Evolutionary conservation across 1,284 basidiomycete species (phyloP).

Genomic region (Anthracocystis walkeri): DNA sequence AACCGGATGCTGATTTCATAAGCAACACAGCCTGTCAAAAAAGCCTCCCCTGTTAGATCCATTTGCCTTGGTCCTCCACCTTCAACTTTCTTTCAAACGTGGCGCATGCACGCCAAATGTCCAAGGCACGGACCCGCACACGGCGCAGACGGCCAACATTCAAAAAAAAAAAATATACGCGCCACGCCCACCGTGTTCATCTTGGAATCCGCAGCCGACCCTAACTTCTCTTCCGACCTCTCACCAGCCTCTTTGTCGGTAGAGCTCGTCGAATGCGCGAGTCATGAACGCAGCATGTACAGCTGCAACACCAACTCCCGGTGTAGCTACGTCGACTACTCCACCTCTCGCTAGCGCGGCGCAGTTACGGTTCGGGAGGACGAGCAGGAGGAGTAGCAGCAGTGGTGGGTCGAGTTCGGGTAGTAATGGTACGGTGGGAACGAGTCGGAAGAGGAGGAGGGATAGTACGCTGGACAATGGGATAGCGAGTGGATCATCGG

Average conservation of each 20-base stretch:
- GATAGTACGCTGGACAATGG: slow-evolving; percentile 33
- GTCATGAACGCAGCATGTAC: slow-evolving; percentile 14
- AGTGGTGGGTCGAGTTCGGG: slow-evolving; percentile 10
- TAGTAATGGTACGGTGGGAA: not conserved
- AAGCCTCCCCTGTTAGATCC: no score
- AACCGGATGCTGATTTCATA: no score
- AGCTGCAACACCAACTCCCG: not conserved
- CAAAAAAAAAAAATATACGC: no score
- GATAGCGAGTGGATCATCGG: slow-evolving; percentile 25
- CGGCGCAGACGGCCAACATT: no score
- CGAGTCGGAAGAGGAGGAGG: slow-evolving; percentile 24
- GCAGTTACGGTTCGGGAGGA: slow-evolving; percentile 16
- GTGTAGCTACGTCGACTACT: not conserved
- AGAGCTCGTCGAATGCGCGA: not conserved
- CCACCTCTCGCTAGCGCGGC: slow-evolving; percentile 8
- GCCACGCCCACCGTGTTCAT: no score
- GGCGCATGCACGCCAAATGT: no score
- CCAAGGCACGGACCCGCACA: no score
- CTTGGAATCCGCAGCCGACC: no score
- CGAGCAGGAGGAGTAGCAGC: slow-evolving; percentile 20
- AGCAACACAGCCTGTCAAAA: no score
- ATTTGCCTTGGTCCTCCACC: no score
- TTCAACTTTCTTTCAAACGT: no score
- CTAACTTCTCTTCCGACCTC: not conserved
- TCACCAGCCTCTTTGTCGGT: not conserved